Evolutionary conservation across 257 asterid species (phyloP).

Genomic region (Lantana camara): DNA sequence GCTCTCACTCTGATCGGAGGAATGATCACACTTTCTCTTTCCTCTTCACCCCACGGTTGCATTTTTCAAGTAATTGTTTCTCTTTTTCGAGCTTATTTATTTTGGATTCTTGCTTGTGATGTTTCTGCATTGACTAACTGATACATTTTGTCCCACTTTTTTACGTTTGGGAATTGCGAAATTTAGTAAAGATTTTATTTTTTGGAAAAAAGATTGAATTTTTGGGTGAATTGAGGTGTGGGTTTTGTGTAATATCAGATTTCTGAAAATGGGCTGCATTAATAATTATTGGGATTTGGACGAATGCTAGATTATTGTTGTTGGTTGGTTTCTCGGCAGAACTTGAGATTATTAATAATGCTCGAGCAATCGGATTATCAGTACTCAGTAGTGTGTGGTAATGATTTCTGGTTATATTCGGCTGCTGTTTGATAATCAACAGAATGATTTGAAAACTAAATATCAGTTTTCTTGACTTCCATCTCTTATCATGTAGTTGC

Average conservation of each 20-base stretch:
- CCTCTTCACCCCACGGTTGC: slow-evolving; percentile 18
- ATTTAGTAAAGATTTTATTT: slow-evolving; percentile 2
- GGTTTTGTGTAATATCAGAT: neutral
- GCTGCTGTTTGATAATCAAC: neutral
- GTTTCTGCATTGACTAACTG: neutral
- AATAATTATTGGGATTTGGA: neutral
- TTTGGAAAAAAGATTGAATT: neutral
- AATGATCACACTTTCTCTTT: slow-evolving; percentile 25
- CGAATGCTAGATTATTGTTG: neutral
- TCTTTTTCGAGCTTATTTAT: neutral
- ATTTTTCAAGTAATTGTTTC: slow-evolving; percentile 36
- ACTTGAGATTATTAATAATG: slow-evolving; percentile 3
- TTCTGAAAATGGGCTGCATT: slow-evolving; percentile 17
- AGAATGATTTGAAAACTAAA: too few species aligned
- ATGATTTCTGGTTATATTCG: neutral
- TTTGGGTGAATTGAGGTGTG: slow-evolving; percentile 4
- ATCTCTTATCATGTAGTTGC: too few species aligned
- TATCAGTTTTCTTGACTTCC: too few species aligned
- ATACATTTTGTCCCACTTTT: neutral
- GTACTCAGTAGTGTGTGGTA: neutral
- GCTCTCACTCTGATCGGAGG: slow-evolving; percentile 29
- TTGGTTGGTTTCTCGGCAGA: neutral
- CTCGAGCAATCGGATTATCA: neutral
- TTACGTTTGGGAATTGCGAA: neutral
- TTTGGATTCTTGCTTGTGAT: neutral